These are phyloP conservation scores for Ganoderma lucidum DNA, from an alignment of 1,284 basidiomycete genomes.

Conservation along the genomic window DNA sequence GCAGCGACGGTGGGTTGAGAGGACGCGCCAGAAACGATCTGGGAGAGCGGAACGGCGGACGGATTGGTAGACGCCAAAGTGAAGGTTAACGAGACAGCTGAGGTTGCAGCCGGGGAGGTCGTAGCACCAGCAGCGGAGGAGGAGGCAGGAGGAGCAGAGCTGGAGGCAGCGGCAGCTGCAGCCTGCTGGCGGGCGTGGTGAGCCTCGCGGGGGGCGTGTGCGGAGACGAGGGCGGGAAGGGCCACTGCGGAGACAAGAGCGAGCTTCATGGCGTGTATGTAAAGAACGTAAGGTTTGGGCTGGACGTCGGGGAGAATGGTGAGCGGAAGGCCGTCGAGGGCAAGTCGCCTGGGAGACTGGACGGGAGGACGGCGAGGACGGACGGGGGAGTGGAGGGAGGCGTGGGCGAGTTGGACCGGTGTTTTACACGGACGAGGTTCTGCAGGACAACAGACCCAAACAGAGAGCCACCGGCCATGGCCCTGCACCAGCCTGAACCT, in stretches of 20 bases:
- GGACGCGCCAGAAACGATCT: slow-evolving; percentile 50
- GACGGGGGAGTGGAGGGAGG: slow-evolving; percentile 8
- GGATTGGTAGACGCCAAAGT: slow-evolving; percentile 64
- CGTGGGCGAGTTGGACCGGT: background rate
- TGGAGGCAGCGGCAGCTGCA: slow-evolving; percentile 36
- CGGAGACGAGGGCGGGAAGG: slow-evolving; percentile 42
- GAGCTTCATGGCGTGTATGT: slow-evolving; percentile 46
- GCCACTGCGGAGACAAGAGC: slow-evolving; percentile 42
- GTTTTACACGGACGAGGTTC: background rate
- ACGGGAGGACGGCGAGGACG: background rate
- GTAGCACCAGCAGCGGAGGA: slow-evolving; percentile 27
- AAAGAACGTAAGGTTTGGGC: slow-evolving; percentile 32
- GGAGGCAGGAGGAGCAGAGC: slow-evolving; percentile 21
- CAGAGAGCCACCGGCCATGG: slow-evolving; percentile 6
- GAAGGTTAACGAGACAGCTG: slow-evolving; percentile 40
- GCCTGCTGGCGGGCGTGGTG: slow-evolving; percentile 42
- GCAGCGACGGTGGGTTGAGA: slow-evolving; percentile 50
- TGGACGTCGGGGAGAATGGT: slow-evolving; percentile 6
- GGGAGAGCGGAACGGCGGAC: slow-evolving; percentile 61
- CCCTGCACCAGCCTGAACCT: background rate
- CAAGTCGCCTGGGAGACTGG: slow-evolving; percentile 17
- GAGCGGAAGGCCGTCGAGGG: slow-evolving; percentile 25
- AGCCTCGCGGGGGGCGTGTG: slow-evolving; percentile 36
- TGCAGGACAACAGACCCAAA: slow-evolving; percentile 17
- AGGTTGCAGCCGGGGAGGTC: slow-evolving; percentile 16